Evolutionary conservation across 2,329 filamentous ascomycete species (phyloP).

Genomic region (Graphium sp.): DNA sequence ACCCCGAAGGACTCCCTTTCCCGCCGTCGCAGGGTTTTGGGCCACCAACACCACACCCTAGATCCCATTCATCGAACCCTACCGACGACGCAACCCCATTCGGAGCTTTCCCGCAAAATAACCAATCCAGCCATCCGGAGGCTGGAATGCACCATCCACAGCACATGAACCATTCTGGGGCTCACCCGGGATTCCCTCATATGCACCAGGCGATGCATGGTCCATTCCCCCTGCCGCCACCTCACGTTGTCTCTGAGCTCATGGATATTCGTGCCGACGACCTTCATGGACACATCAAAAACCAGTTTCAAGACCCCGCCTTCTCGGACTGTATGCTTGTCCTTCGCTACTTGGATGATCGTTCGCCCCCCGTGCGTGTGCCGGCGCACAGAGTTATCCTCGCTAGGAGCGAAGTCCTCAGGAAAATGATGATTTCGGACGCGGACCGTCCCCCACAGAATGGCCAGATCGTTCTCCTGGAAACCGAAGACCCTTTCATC

Average conservation of each 20-base stretch:
- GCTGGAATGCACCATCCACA: conserved; percentile 4
- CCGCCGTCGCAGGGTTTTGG: too few species aligned
- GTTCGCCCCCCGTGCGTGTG: conserved; percentile 19
- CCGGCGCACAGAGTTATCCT: conserved; percentile 38
- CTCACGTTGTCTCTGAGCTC: conserved; percentile 9
- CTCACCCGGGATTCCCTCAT: too few species aligned
- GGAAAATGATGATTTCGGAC: conserved; percentile 9
- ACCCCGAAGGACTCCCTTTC: too few species aligned
- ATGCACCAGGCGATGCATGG: conserved; percentile 16
- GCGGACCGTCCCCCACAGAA: conserved; percentile 8
- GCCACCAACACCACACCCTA: too few species aligned
- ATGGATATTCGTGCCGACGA: conserved; percentile 23
- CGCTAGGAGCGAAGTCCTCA: conserved; percentile 26
- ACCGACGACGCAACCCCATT: too few species aligned
- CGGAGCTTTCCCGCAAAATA: too few species aligned
- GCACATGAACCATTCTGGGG: too few species aligned
- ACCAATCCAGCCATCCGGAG: too few species aligned
- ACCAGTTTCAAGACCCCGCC: conserved; percentile 16
- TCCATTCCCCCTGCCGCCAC: conserved; percentile 8
- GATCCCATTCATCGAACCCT: too few species aligned
- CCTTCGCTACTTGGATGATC: conserved; percentile 20
- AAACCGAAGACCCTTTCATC: conserved; percentile 33
- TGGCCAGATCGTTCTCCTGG: conserved; percentile 23
- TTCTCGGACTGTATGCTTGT: conserved; percentile 24
- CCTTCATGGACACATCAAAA: conserved; percentile 16